A percentile compares a stretch with the other conserved stretches of the same genome.
These are phyloP conservation scores for Cercospora janseana DNA, from an alignment of 2,329 filamentous ascomycete genomes.

Conservation along the genomic window DNA sequence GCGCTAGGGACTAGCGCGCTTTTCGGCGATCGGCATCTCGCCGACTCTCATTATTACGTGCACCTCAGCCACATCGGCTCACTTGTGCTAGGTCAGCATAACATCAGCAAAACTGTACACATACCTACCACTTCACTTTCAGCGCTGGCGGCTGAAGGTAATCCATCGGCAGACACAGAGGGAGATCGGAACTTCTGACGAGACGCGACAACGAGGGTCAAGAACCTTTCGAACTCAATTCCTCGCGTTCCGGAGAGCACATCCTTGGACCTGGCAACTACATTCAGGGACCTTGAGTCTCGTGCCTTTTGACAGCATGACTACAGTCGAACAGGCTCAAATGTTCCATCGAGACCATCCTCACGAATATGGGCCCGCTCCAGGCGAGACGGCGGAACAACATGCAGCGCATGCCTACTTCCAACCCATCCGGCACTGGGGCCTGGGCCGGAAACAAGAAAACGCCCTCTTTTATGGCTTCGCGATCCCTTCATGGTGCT, in stretches of 20 bases:
- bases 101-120: constrained; percentile 4
- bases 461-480: constrained; percentile 35
- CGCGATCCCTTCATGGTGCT: constrained; percentile 31
- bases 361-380: constrained; percentile 22
- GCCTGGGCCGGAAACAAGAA: constrained; percentile 30
- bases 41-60: background rate
- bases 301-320: constrained; percentile 12
- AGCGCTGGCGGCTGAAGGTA: too few species aligned
- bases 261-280: background rate
- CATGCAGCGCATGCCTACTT: constrained; percentile 31
- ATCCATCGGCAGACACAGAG: too few species aligned
- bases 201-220: background rate
- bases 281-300: background rate
- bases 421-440: constrained; percentile 32
- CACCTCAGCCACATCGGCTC: too few species aligned
- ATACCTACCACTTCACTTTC: background rate
- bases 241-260: background rate
- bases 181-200: too few species aligned
- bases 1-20: background rate
- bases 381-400: constrained; percentile 33
- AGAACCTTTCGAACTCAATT: background rate
- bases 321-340: constrained; percentile 22
- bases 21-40: constrained; percentile 7
- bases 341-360: constrained; percentile 18
- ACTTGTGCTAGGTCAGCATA: constrained; percentile 6